Evolutionary conservation across 805 yeast genomes (phyloP).

Genomic region (Wickerhamiella slavikovae): DNA sequence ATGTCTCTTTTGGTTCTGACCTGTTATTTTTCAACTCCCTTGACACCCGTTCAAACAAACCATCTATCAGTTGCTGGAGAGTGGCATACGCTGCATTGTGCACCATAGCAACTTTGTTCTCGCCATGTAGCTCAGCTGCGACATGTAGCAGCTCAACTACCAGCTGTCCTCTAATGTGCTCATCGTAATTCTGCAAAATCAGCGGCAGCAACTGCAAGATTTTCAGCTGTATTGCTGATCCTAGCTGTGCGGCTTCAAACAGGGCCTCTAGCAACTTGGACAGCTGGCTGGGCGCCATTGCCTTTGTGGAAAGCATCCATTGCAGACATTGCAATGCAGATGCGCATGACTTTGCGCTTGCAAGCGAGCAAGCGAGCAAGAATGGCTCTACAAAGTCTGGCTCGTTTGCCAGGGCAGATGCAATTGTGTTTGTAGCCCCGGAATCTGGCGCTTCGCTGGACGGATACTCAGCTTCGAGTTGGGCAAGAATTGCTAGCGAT

Average conservation of each 20-base stretch:
- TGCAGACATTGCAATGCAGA: conserved; percentile 56
- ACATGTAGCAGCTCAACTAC: conserved; percentile 41
- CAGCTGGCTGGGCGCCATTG: conserved; percentile 31
- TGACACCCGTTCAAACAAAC: conserved; percentile 48
- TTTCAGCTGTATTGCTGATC: conserved; percentile 69
- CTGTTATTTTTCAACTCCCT: conserved; percentile 26
- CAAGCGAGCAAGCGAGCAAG: conserved; percentile 46
- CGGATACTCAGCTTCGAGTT: background rate
- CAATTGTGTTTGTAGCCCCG: conserved; percentile 4
- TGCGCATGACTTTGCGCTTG: conserved; percentile 53
- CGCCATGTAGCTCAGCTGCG: conserved; percentile 50
- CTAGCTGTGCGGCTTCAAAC: conserved; percentile 50
- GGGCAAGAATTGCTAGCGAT: conserved; percentile 7
- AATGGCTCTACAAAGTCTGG: conserved; percentile 48
- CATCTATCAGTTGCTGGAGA: conserved; percentile 61
- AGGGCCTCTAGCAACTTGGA: conserved; percentile 44
- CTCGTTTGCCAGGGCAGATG: conserved; percentile 10
- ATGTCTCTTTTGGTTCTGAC: background rate
- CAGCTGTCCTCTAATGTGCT: conserved; percentile 30
- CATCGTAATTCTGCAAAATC: conserved; percentile 42
- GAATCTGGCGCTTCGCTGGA: background rate
- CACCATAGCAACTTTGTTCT: conserved; percentile 55
- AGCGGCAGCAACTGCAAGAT: conserved; percentile 67
- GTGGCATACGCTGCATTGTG: conserved; percentile 86
- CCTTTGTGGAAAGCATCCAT: conserved; percentile 30